Evolutionary conservation across 108 stramenopile species (phyloP), one percentile per base, ranked within the genome.

Genomic region (Skeletonema costatum): DNA sequence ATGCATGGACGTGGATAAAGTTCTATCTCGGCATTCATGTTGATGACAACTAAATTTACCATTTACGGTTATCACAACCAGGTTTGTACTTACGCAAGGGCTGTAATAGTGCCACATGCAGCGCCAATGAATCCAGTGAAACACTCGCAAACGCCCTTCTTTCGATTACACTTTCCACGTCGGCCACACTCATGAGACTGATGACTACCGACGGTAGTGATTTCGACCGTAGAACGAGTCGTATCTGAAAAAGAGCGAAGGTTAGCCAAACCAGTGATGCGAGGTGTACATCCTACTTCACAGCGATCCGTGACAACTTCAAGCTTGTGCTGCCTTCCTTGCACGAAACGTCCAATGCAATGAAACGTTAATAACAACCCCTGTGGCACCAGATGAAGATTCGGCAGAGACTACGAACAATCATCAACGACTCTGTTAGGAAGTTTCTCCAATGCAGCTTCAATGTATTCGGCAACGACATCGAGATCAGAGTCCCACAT

Each of bases 111-210:
- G 32, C 58, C 21, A 42, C 77, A 78, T n/a, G 77, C 71, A 13
- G 65, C 77, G 14, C 77, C 71, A 7, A 71, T 78, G 77, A 81
- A 92, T 0, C 94, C 94, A 16, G 71, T 64, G 76, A 83, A 93
- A 79, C 94, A 95, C 10, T 68, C 41, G 86, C 94, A 95, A 56
- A 88, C 10, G 39, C 94, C 92, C 21, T 84, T 86, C 29, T 59
- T 41, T 68, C 88, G 76, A 82, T 92, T 80, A 77, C 94, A 95
- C 56, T 82, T 81, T 60, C 92, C 92, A 21, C 88, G 90, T 66
- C 85, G 85, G 59, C 88, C 85, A 69, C 93, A 94, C 63, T 94
- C 93, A 42, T 70, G 77, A 19, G 83, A 81, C 35, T 84, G 53
- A 56, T 84, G 83, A 81, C 80, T 81, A 48, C 83, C 83, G 44